Evolutionary conservation across 176 grass and related monocot species (phyloP), one percentile per base, ranked within the genome.

Genomic region (Eragrostis curvula): DNA sequence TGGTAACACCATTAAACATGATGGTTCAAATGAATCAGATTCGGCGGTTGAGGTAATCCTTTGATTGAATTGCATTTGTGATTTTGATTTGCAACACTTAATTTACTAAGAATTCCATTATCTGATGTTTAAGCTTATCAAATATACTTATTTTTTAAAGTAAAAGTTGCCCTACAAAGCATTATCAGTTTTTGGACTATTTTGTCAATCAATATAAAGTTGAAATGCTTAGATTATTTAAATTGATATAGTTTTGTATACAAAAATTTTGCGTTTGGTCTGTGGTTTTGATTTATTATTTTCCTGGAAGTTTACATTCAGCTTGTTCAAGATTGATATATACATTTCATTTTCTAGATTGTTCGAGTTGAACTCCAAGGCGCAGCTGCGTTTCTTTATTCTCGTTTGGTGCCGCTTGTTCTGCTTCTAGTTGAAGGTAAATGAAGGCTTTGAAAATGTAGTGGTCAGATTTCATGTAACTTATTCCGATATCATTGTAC

Each of bases 361-460:
- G 42, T 99, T 82, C 85, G 79, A 74, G 82, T 92, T 61, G 84
- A 91, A 78, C 80, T 96, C 79, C 81, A 90, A 88, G 94, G 83
- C 68, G 79, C 73, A 80, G 71, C 87, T 85, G 85, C 86, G 78
- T 96, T 96, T 17, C 93, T 99, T 75, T 99, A 99, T 81, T 88
- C 90, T 82, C 89, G 85, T 68, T 30, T 99, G 52, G 79, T 99
- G 50, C 86, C 96, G n/a, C 90, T 99, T 88, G 87, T 99, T 78
- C 83, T 99, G 60, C 91, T 96, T 81, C 90, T 99, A 51, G 89
- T 99, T 81, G 96, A 99, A 86, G 96, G 96, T 92, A 86, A 74
- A 28, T 85, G 27, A 72, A 83, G 82, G 39, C 36, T 64, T 49
- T 73, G 30, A n/a, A n/a, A 83, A 49, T 40, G 20, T 70, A 73